These are phyloP conservation scores for Diaporthe australafricana DNA, from an alignment of 2,329 filamentous ascomycete genomes.

Conservation along the genomic window DNA sequence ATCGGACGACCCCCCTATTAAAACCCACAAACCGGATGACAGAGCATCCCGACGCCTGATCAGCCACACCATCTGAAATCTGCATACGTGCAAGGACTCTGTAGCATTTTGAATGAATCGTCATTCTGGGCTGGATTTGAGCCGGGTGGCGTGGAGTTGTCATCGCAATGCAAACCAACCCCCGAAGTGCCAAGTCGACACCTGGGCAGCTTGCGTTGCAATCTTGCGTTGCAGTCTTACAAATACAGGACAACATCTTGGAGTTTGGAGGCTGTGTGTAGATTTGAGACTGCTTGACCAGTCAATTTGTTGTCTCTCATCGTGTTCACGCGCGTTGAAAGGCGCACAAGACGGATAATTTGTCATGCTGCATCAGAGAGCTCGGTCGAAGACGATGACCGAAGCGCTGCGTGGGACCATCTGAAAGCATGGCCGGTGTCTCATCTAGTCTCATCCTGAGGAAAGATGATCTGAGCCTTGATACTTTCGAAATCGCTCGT, in stretches of 20 bases:
- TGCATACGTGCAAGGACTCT: background rate
- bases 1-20: background rate
- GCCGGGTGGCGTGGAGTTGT: background rate
- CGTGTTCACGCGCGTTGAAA: background rate
- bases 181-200: background rate
- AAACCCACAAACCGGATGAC: background rate
- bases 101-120: background rate
- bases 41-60: background rate
- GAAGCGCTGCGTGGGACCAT: background rate
- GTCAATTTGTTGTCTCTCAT: background rate
- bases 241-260: background rate
- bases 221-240: background rate
- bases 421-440: background rate
- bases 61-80: background rate
- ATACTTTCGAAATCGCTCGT: background rate
- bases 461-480: background rate
- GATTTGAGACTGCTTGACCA: background rate
- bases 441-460: background rate
- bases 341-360: background rate
- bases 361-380: background rate
- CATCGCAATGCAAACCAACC: background rate
- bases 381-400: background rate
- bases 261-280: background rate
- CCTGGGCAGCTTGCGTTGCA: slow-evolving; percentile 10
- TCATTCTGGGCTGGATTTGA: background rate